These are phyloP conservation scores for Talaromyces albobiverticillius DNA, from an alignment of 2,329 filamentous ascomycete genomes.

Conservation along the genomic window DNA sequence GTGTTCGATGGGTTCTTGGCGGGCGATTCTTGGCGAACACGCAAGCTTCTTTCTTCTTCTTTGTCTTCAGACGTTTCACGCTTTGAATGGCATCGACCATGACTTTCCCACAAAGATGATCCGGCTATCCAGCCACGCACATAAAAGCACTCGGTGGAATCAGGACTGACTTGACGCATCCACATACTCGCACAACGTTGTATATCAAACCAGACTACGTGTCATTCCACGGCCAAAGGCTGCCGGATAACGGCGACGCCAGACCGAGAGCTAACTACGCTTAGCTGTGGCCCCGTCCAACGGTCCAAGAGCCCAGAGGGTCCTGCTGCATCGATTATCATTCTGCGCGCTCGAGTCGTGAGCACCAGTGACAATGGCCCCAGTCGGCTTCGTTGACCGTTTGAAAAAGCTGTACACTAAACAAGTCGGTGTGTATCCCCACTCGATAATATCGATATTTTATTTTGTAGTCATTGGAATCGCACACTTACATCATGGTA, in stretches of 20 bases:
- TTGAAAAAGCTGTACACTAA: conserved; percentile 33
- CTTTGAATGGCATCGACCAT: neutral
- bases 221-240: neutral
- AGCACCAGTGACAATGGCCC: conserved; percentile 38
- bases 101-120: neutral
- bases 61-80: neutral
- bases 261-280: too few species aligned
- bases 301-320: too few species aligned
- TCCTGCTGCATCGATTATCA: too few species aligned
- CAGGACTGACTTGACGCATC: neutral
- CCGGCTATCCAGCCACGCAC: too few species aligned
- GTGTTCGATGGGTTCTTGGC: conserved; percentile 12
- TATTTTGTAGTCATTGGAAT: too few species aligned
- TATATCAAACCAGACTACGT: neutral
- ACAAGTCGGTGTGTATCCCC: conserved; percentile 24
- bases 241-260: too few species aligned
- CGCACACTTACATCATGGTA: neutral
- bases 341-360: too few species aligned
- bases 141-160: too few species aligned
- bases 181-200: neutral
- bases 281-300: too few species aligned
- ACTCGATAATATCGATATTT: conserved; percentile 11
- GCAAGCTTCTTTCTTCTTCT: conserved; percentile 5
- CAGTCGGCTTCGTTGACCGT: conserved; percentile 29
- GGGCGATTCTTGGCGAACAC: conserved; percentile 7